A percentile compares a stretch with the other conserved stretches of the same genome.
Conservation (phyloP, 768 basidiomycete genomes). For the Termitomyces sp. region DNA sequence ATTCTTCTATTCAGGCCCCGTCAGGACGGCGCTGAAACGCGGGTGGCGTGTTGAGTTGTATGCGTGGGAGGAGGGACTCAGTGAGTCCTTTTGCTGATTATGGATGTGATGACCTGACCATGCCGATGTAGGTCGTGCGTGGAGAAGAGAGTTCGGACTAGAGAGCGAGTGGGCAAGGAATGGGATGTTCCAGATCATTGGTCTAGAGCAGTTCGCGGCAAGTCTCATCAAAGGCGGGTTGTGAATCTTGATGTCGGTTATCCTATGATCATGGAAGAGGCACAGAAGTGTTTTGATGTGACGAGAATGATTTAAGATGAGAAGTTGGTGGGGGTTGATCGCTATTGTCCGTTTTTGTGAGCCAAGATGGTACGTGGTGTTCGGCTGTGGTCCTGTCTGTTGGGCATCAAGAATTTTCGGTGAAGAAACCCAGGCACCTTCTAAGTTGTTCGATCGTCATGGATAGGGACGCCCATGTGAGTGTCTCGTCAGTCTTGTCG, state of each 20-base stretch:
- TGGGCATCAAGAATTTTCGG: background rate
- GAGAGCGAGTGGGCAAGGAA: conserved; percentile 34
- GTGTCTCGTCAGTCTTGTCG: background rate
- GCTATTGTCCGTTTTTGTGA: background rate
- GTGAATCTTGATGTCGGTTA: background rate
- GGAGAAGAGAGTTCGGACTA: conserved; percentile 57
- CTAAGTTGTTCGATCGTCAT: background rate
- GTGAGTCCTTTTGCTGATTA: conserved; percentile 29
- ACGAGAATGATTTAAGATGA: background rate
- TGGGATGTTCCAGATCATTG: conserved; percentile 48
- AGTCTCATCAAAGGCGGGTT: conserved; percentile 42
- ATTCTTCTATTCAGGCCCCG: conserved; percentile 40
- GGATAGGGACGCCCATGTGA: background rate
- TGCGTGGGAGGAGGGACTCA: conserved; percentile 84
- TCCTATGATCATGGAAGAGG: background rate
- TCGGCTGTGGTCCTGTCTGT: background rate
- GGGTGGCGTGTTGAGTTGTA: conserved; percentile 97
- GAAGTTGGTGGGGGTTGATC: background rate
- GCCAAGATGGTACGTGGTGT: background rate
- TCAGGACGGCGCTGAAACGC: conserved; percentile 76
- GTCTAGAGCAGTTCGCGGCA: conserved; percentile 57
- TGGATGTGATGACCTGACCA: background rate
- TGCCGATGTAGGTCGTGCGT: conserved; percentile 38
- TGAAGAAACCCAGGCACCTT: background rate
- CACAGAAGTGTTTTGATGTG: background rate